Evolutionary conservation across 139 green algal genomes (phyloP).

Genomic region (Zygnema circumcarinatum): DNA sequence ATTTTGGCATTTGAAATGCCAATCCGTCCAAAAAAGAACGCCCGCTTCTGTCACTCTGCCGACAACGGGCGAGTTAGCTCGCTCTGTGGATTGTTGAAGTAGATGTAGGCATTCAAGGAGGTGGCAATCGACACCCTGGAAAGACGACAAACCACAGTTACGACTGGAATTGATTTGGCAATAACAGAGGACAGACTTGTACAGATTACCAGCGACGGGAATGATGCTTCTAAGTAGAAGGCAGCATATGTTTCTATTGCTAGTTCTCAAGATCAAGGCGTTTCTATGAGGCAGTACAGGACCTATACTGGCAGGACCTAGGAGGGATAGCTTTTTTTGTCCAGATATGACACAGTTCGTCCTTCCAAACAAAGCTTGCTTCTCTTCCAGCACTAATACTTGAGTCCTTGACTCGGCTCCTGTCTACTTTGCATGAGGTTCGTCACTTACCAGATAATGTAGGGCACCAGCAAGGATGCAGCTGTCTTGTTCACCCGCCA

Average conservation of each 20-base stretch:
- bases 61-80: too few relatives aligned
- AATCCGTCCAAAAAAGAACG: background rate
- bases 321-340: too few relatives aligned
- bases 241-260: background rate
- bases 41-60: background rate
- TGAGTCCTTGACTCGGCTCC: too few relatives aligned
- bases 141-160: background rate
- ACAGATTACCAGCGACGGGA: background rate
- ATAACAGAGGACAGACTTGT: background rate
- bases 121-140: constrained; percentile 1
- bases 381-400: too few relatives aligned
- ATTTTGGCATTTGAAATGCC: too few relatives aligned
- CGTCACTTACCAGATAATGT: constrained; percentile 55
- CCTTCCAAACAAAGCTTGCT: too few relatives aligned
- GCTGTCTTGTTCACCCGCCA: constrained; percentile 21
- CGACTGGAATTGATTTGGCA: background rate
- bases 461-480: constrained; percentile 22
- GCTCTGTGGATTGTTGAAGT: constrained; percentile 14
- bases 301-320: too few relatives aligned
- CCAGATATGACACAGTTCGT: too few relatives aligned
- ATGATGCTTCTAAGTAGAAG: background rate
- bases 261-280: too few relatives aligned
- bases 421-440: too few relatives aligned
- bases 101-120: constrained; percentile 1
- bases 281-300: too few relatives aligned